Base-by-base conservation (phyloP, 2,329 filamentous ascomycete species). In the Ceratocystis ficicola region DNA sequence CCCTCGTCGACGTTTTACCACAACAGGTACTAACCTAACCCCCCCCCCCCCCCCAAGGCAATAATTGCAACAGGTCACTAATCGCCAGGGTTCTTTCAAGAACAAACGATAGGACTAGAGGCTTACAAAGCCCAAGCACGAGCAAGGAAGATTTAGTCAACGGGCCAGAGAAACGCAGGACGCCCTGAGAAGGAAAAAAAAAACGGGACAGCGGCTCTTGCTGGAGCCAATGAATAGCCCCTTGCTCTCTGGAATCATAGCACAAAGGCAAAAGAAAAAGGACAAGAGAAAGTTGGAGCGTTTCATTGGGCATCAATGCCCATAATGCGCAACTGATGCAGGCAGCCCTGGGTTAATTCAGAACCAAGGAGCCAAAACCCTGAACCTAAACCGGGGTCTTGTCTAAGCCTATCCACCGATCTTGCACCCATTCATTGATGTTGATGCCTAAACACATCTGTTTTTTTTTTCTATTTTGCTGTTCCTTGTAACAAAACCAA, bases 281-380 rank as follows among this genome's bases (percentile, higher is more conserved):
- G 10, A 3, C 8, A 50, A 50, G n/a, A 8, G 22, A 22, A n/a
- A 50, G 46, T 22, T 22, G 46, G 17, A 20, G 46, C 15, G 28
- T 59, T 3, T 17, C 52, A 59, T 59, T 59, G 52, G 52, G 52
- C 52, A 59, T 59, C 52, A 59, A 59, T 8, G 52, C 52, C 12
- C 25, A 3, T 15, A 30, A 25, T 20, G 28, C 25, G 28, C 25
- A 59, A 59, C 17, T 10, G 12, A 25, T 25, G 52, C 28, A 32
- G 17, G 12, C n/a, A 59, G 32, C 28, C 52, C 17, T 59, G 52
- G 52, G 52, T 32, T 32, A 59, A 3, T 8, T 50, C 22, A 10
- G 15, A 32, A n/a, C 25, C 25, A 59, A 59, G 17, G 25, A 59
- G 32, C 8, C 25, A 25, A 59, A 30, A 25, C 52, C 52, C 32